These are phyloP conservation scores for Geotrichum aggregatum DNA, from an alignment of 1,139 yeast genomes.

Conservation along the genomic window DNA sequence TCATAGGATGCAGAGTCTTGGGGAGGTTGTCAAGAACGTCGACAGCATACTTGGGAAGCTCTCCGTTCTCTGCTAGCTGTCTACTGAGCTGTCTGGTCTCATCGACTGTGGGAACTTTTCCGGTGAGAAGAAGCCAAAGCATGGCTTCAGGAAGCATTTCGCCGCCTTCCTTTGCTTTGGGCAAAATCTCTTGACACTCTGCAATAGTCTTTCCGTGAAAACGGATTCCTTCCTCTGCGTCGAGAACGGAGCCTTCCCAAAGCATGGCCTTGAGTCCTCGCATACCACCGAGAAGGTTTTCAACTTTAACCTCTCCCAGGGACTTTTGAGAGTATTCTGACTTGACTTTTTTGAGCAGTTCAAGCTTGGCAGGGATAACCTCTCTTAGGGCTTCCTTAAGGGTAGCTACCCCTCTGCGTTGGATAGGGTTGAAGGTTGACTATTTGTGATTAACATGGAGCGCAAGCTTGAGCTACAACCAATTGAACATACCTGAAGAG, in stretches of 20 bases:
- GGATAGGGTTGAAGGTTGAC: slow-evolving; percentile 6
- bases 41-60: slow-evolving; percentile 78
- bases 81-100: slow-evolving; percentile 73
- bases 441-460: neutral
- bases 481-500: slow-evolving; percentile 10
- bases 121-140: slow-evolving; percentile 88
- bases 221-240: slow-evolving; percentile 51
- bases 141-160: slow-evolving; percentile 73
- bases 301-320: slow-evolving; percentile 47
- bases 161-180: slow-evolving; percentile 51
- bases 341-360: slow-evolving; percentile 42
- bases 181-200: slow-evolving; percentile 47
- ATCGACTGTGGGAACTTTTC: slow-evolving; percentile 74
- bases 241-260: slow-evolving; percentile 55
- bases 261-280: slow-evolving; percentile 49
- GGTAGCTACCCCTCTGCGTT: slow-evolving; percentile 15
- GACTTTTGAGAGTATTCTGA: slow-evolving; percentile 35
- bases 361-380: slow-evolving; percentile 44
- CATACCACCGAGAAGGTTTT: slow-evolving; percentile 52
- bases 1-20: slow-evolving; percentile 90
- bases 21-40: slow-evolving; percentile 82
- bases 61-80: slow-evolving; percentile 81
- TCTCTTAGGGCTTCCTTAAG: slow-evolving; percentile 42
- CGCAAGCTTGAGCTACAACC: neutral
- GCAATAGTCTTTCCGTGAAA: slow-evolving; percentile 53